Conservation (phyloP, 2,329 filamentous ascomycete genomes). For the Pseudohalonectria lignicola region DNA sequence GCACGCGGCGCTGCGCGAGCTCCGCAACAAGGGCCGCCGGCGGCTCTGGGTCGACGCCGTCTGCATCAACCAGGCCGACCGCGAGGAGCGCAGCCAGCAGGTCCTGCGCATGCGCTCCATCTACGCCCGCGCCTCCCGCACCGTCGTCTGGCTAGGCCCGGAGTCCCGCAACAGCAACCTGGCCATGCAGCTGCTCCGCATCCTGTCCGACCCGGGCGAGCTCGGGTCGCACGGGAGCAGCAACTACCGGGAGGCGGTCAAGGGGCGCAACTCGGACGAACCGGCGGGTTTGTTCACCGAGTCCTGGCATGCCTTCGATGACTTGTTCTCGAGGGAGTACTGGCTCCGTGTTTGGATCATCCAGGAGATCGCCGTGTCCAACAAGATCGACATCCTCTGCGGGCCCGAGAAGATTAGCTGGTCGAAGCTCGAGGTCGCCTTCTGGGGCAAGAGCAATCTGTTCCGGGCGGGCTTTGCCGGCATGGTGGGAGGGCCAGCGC, state of each 20-base stretch:
- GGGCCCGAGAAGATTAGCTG: constrained; percentile 6
- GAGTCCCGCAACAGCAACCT: neutral
- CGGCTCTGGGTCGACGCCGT: constrained; percentile 9
- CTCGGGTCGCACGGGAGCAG: neutral
- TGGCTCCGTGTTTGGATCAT: constrained; percentile 11
- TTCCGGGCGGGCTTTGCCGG: no score
- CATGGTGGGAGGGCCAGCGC: constrained; percentile 1
- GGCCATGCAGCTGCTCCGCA: neutral
- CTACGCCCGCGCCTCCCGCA: constrained; percentile 5
- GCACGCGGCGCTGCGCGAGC: constrained; percentile 5
- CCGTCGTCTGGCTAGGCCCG: constrained; percentile 6
- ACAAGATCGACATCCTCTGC: constrained; percentile 5
- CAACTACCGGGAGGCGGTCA: neutral
- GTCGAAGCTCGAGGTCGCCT: constrained; percentile 2
- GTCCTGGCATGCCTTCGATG: constrained; percentile 1
- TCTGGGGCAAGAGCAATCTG: constrained; percentile 2
- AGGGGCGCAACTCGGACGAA: neutral
- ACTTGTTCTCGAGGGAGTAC: constrained; percentile 9
- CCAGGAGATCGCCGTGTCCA: constrained; percentile 9
- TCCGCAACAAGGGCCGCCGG: constrained; percentile 1
- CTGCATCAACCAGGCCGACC: constrained; percentile 9
- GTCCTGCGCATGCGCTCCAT: constrained; percentile 7
- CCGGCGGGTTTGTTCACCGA: neutral
- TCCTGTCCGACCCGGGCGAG: neutral
- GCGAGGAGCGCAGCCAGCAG: constrained; percentile 6